Evolutionary conservation across 1,284 basidiomycete genomes (phyloP), one percentile per base, ranked within the genome.

Genomic region (Pseudozyma sp.): DNA sequence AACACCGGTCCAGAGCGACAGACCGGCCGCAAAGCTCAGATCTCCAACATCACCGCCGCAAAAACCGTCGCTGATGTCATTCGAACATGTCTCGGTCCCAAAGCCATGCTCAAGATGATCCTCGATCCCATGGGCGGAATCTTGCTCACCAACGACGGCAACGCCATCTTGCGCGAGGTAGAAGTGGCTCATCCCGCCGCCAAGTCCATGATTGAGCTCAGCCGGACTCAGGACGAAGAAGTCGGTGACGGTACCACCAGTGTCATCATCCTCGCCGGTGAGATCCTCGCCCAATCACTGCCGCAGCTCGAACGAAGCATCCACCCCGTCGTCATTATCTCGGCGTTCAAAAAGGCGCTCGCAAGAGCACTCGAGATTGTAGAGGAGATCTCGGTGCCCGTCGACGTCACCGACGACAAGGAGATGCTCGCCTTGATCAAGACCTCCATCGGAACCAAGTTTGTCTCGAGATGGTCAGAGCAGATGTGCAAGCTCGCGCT

Each of bases 11-110:
- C 94, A 42, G 94, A 97, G 87, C 89, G 94, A 84, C 93, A 95
- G 85, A 91, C 91, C 50, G 95, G 95, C 57, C 89, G 95, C 80
- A 97, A 97, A 87, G 95, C 96, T 4, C 94, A 97, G 87, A 91
- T 94, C 62, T 94, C 94, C 61, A 98, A 99, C 85, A 98, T 98
- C 86, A 94, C 92, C 3, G 94, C 96, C 16, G 95, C 94, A 47
- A 99, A 99, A 93, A 97, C 94, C 16, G 96, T 99, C 3, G 93
- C 96, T 77, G 96, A 98, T 88, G 94, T 99, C n/a, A 98, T 99
- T 80, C 87, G 95, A 71, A 98, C 95, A 78, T 99, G 96, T 89
- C 86, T 98, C 35, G 96, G 97, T 7, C 96, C 96, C 5, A 96
- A 97, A 84, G 91, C 95, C 45, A 99, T 98, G 96, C 88, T 98